These are phyloP conservation scores for Globisporangium sylvaticum DNA, from an alignment of 352 stramenopile species.

Conservation along the genomic window DNA sequence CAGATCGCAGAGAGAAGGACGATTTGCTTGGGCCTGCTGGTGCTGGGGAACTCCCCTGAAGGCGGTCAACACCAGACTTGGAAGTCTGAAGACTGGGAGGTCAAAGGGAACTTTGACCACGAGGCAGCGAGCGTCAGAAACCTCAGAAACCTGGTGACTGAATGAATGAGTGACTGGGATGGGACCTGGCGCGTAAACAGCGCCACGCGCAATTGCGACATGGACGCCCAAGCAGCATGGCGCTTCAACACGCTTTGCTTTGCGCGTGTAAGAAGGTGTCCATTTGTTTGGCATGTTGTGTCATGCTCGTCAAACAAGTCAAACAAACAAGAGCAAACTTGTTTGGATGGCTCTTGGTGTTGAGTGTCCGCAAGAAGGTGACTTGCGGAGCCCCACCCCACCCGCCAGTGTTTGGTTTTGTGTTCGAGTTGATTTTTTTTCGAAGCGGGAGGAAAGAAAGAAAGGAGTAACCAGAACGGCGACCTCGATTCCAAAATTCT, in stretches of 20 bases:
- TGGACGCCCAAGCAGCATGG: not conserved
- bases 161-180: not conserved
- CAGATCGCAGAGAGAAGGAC: no score
- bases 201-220: not conserved
- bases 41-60: no score
- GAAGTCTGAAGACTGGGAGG: no score
- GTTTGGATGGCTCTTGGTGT: not conserved
- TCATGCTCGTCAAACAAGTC: not conserved
- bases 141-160: not conserved
- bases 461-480: not conserved
- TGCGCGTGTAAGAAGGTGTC: no score
- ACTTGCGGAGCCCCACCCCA: no score
- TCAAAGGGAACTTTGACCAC: no score
- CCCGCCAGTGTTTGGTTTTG: no score
- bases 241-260: no score
- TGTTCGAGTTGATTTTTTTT: not conserved
- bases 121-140: not conserved
- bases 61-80: no score
- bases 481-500: not conserved
- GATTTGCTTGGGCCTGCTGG: no score
- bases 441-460: conserved; percentile 1
- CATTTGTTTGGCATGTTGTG: no score
- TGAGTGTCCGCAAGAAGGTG: no score
- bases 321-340: not conserved
- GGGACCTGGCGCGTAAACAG: not conserved